A percentile compares a stretch with the other conserved stretches of the same genome.
Evolutionary conservation across 1,284 basidiomycete genomes (phyloP).

Genomic region (Austropuccinia psidii): DNA sequence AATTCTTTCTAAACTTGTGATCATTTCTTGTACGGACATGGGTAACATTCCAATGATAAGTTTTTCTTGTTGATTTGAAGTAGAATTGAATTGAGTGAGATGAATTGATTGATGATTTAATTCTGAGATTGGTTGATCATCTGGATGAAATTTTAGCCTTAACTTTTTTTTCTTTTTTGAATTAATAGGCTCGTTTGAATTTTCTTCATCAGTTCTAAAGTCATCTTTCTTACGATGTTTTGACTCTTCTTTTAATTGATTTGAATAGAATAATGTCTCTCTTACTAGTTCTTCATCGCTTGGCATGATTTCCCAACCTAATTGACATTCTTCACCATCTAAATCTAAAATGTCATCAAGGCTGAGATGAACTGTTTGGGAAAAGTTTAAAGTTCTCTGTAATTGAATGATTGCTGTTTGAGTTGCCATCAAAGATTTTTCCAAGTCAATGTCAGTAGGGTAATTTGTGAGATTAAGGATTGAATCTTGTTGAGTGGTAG

Average conservation of each 20-base stretch:
- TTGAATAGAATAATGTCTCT: constrained; percentile 9
- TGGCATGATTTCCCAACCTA: not conserved
- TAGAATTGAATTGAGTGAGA: not conserved
- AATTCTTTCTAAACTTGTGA: not conserved
- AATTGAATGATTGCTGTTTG: constrained; percentile 25
- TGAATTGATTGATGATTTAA: not conserved
- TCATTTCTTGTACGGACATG: constrained; percentile 25
- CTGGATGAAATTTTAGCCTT: not conserved
- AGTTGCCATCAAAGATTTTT: constrained; percentile 31
- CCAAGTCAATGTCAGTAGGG: constrained; percentile 15
- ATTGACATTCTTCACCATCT: not conserved
- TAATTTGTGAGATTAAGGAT: too few species aligned
- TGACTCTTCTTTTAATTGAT: not conserved
- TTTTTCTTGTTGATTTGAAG: not conserved
- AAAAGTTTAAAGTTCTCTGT: not conserved
- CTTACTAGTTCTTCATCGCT: constrained; percentile 22
- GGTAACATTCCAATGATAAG: not conserved
- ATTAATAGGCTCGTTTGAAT: not conserved
- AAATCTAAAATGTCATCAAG: constrained; percentile 23
- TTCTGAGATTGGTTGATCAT: not conserved
- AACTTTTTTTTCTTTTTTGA: not conserved
- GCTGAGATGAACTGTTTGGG: not conserved
- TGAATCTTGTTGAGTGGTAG: not conserved
- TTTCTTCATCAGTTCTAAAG: not conserved
- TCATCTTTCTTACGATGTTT: constrained; percentile 9